Evolutionary conservation across 352 stramenopile genomes (phyloP).

Genomic region (Phytophthora aleatoria): DNA sequence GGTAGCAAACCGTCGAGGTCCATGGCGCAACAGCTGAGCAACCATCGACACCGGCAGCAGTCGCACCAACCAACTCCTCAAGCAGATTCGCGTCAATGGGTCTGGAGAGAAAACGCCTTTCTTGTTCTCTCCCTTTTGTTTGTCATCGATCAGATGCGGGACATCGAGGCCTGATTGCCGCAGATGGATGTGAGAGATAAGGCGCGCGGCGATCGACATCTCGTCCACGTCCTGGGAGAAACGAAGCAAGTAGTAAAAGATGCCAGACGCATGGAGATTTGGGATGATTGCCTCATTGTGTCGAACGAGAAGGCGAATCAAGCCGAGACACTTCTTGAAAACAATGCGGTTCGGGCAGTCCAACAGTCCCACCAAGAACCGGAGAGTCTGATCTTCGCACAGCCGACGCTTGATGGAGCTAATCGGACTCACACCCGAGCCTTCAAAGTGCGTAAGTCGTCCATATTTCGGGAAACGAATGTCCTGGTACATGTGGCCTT

Average conservation of each 20-base stretch:
- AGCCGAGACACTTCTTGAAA: constrained; percentile 83
- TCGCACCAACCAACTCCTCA: constrained; percentile 86
- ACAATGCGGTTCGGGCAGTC: constrained; percentile 85
- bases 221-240: constrained; percentile 84
- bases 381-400: constrained; percentile 76
- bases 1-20: constrained; percentile 72
- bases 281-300: constrained; percentile 88
- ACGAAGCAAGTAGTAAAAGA: constrained; percentile 89
- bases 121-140: constrained; percentile 81
- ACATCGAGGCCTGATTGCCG: constrained; percentile 74
- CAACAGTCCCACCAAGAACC: constrained; percentile 80
- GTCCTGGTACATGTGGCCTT: constrained; percentile 82
- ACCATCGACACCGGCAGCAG: constrained; percentile 87
- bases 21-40: constrained; percentile 81
- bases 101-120: constrained; percentile 82
- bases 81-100: constrained; percentile 79
- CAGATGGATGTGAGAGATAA: constrained; percentile 86
- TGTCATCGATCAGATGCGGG: constrained; percentile 65
- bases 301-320: constrained; percentile 82
- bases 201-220: constrained; percentile 76
- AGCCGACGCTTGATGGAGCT: constrained; percentile 79
- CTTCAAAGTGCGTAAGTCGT: constrained; percentile 82
- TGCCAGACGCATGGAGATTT: constrained; percentile 78
- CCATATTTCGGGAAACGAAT: constrained; percentile 81
- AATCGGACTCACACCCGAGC: constrained; percentile 73